Percentiles rank a stretch among this genome's conserved stretches.
phyloP scores from a whole-genome alignment of 1,284 basidiomycete species.

The Cerioporus squamosus region DNA sequence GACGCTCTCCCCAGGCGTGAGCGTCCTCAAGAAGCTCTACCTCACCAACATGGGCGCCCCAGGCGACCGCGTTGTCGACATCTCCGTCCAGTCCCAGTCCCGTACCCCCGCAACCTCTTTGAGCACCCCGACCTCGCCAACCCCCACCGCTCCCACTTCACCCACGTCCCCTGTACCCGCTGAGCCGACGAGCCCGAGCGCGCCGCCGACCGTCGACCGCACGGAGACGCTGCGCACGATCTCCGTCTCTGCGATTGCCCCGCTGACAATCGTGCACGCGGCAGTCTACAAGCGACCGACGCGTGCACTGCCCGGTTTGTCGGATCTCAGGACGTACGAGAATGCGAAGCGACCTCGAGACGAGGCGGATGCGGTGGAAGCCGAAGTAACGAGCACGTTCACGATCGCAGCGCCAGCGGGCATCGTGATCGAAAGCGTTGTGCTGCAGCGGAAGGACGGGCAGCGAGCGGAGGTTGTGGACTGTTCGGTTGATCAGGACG shows the following conservation, averaged over 20 bases:
- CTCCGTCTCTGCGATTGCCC: constrained; percentile 57
- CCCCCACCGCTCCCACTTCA: background rate
- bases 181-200: constrained; percentile 3
- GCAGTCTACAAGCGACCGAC: constrained; percentile 52
- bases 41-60: constrained; percentile 60
- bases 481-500: constrained; percentile 43
- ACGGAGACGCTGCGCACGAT: constrained; percentile 70
- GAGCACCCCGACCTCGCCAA: constrained; percentile 25
- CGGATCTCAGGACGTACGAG: constrained; percentile 63
- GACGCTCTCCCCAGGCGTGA: constrained; percentile 58
- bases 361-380: constrained; percentile 56
- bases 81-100: constrained; percentile 71
- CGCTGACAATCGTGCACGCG: constrained; percentile 55
- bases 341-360: constrained; percentile 50
- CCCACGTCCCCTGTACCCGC: background rate
- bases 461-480: constrained; percentile 49
- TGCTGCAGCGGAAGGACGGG: constrained; percentile 50
- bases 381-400: constrained; percentile 51
- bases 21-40: constrained; percentile 59
- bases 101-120: constrained; percentile 7
- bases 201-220: constrained; percentile 40
- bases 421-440: constrained; percentile 55
- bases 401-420: constrained; percentile 56
- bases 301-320: constrained; percentile 44
- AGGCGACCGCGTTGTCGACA: constrained; percentile 72